Evolutionary conservation across 164 flowering plant species (phyloP).

Genomic region (Taxillus chinensis): DNA sequence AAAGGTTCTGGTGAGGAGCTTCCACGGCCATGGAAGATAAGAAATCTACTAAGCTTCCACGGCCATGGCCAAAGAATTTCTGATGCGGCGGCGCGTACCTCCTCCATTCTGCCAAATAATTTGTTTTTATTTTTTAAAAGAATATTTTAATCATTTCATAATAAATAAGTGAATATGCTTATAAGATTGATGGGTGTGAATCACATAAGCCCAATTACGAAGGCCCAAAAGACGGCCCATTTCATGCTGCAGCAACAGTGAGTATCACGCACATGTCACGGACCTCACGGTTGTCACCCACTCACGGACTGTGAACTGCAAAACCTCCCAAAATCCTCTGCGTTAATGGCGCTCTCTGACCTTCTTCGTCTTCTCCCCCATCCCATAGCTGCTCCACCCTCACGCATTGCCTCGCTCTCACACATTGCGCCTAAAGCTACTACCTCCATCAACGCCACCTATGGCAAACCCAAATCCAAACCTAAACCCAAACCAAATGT

Average conservation of each 20-base stretch:
- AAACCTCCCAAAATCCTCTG: neutral
- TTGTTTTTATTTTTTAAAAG: too few species aligned
- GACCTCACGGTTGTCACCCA: too few species aligned
- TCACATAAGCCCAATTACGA: too few species aligned
- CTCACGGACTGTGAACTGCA: neutral
- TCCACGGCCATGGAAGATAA: slow-evolving; percentile 46
- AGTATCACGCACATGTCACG: too few species aligned
- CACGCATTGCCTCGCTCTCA: slow-evolving; percentile 1
- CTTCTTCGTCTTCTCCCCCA: slow-evolving; percentile 13
- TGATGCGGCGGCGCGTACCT: too few species aligned
- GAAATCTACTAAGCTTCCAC: neutral
- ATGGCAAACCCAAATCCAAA: slow-evolving; percentile 1
- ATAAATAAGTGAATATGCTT: too few species aligned
- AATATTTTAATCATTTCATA: too few species aligned
- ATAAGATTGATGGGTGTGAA: too few species aligned
- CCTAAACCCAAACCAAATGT: neutral
- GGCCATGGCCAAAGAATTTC: neutral
- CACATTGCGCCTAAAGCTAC: neutral
- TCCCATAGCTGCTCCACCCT: slow-evolving; percentile 5
- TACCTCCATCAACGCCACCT: slow-evolving; percentile 7
- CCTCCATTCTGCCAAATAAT: too few species aligned
- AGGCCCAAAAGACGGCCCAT: too few species aligned
- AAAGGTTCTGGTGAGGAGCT: slow-evolving; percentile 36
- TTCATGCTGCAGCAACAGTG: too few species aligned
- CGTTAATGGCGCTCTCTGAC: slow-evolving; percentile 22